These are phyloP conservation scores for Ormosia emarginata DNA, from an alignment of 306 rosid genomes.

Conservation along the genomic window DNA sequence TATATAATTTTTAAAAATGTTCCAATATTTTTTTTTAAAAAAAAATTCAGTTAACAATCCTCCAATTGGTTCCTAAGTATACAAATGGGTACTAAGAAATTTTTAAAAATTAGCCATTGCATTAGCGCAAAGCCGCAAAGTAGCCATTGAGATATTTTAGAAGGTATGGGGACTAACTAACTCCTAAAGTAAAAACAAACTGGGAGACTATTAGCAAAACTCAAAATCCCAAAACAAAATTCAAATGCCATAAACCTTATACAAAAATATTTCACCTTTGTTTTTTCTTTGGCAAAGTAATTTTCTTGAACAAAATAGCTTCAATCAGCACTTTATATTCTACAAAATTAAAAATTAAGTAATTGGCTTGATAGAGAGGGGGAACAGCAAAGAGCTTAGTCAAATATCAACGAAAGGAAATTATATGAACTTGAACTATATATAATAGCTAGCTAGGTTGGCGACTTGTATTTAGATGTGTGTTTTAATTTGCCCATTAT, in stretches of 20 bases:
- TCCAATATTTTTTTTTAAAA: no score
- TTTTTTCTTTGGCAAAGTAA: background rate
- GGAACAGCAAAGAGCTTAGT: background rate
- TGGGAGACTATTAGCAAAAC: no score
- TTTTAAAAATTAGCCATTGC: no score
- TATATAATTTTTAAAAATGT: background rate
- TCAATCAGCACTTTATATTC: background rate
- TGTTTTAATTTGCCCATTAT: background rate
- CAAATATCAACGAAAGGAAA: background rate
- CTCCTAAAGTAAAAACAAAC: no score
- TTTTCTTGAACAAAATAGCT: background rate
- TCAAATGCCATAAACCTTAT: background rate
- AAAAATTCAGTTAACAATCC: no score
- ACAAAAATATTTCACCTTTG: background rate
- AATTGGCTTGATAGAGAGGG: background rate
- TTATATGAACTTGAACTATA: background rate
- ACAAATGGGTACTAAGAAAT: no score
- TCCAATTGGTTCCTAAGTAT: no score
- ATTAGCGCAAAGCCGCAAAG: no score
- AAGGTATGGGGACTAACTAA: no score
- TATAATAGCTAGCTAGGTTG: background rate
- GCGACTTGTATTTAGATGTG: background rate
- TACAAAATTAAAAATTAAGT: background rate
- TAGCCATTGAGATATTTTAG: no score
- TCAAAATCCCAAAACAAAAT: background rate